A percentile compares a stretch with the other conserved stretches of the same genome.
phyloP scores from a whole-genome alignment of 78 protist species.

The slime mould (Dictyostelium discoideum) region DNA sequence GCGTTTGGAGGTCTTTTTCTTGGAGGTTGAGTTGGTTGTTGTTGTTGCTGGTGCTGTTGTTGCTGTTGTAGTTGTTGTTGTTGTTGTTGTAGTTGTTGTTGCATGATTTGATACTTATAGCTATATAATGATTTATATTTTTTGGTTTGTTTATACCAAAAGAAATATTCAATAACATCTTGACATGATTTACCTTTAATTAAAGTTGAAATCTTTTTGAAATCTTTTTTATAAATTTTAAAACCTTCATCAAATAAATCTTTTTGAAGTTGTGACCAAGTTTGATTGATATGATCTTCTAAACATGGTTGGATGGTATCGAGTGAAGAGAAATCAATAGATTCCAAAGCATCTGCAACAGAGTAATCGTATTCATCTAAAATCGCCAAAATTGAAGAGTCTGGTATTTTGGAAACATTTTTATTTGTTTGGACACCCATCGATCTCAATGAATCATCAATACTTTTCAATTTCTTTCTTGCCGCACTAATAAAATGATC shows the following conservation, averaged over 20 bases:
- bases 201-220: not conserved
- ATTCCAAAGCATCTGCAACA: not conserved
- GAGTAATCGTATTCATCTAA: slow-evolving; percentile 24
- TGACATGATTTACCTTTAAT: not conserved
- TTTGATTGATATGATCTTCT: not conserved
- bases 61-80: not conserved
- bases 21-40: not conserved
- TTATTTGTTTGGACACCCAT: not conserved
- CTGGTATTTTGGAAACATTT: slow-evolving; percentile 20
- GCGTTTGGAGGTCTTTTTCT: not conserved
- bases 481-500: not conserved
- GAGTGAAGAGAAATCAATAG: slow-evolving; percentile 43
- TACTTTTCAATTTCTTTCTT: not conserved
- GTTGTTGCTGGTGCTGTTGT: not conserved
- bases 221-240: not conserved
- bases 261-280: not conserved
- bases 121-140: not conserved
- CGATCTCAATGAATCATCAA: not conserved
- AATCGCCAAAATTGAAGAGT: not conserved
- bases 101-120: not conserved
- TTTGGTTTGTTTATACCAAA: not conserved
- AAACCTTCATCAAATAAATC: slow-evolving; percentile 4
- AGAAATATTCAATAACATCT: slow-evolving; percentile 28
- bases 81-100: not conserved
- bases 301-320: slow-evolving; percentile 23